Base-by-base conservation (phyloP, 805 yeast genomes). In the Teunomyces stri region DNA sequence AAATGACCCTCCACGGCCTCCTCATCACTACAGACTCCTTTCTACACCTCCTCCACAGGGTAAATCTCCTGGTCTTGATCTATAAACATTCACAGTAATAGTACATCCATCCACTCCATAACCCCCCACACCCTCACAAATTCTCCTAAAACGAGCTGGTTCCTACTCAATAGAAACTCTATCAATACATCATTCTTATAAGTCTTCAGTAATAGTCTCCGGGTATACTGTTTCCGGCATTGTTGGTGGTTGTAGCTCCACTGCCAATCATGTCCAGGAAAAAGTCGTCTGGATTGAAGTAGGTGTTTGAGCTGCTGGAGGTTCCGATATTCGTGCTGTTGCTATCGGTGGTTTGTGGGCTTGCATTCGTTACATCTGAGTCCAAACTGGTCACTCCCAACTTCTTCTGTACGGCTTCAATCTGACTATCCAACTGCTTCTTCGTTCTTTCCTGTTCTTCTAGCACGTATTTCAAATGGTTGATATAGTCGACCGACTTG, bases 401-500 rank as follows among this genome's bases (percentile, higher is more conserved):
- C 10, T 31, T 9, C 16, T 29, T 37, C 42, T 50, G 39, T 12
- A 50, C n/a, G 4, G n/a, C 29, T 5, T 28, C 44, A 12, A 52
- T 52, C 42, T 42, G 34, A 1, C 34, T 27, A 16, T 30, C 34
- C 41, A 86, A 61, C 16, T 72, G 68, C 1, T 54, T 62, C 45
- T 75, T 65, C 49, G 83, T 68, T 20, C 63, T 61, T 35, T 78
- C 80, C 61, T 87, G 94, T 43, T 70, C 69, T 5, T 70, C 68
- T 57, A 84, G 67, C 4, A 87, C 88, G 45, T 78, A 76, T 51
- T 81, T 77, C 51, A 89, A 71, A 62, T 84, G 85, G 6, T 65
- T 72, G 40, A 90, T 81, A 63, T 91, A 90, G 42, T 87, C 96
- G 16, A 90, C 96, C 0, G 95, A 80, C 57, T 83, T 81, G 55